Evolutionary conservation across 2,329 filamentous ascomycete genomes (phyloP).

Genomic region (Phaeomoniella chlamydospora): DNA sequence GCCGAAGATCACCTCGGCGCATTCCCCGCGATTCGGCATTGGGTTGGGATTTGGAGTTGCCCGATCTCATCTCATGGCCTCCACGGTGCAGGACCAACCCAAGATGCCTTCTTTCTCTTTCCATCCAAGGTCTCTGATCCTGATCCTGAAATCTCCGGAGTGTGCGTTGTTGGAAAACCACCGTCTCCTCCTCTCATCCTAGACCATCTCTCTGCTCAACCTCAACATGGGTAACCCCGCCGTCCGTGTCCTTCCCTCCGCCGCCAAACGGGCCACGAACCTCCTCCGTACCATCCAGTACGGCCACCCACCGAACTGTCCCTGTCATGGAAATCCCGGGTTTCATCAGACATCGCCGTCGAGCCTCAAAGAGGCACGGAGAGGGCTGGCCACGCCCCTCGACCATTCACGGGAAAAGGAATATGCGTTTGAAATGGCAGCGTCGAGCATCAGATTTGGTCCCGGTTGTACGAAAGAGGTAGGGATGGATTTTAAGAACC

Average conservation of each 20-base stretch:
- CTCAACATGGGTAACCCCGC: slow-evolving; percentile 21
- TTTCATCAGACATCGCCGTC: slow-evolving; percentile 49
- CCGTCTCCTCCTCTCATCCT: slow-evolving; percentile 1
- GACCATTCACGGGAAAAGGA: slow-evolving; percentile 66
- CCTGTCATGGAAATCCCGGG: slow-evolving; percentile 80
- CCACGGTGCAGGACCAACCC: too few species aligned
- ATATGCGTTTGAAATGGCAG: slow-evolving; percentile 98
- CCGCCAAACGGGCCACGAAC: slow-evolving; percentile 33
- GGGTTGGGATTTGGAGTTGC: too few species aligned
- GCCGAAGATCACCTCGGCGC: too few species aligned
- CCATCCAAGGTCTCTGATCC: too few species aligned
- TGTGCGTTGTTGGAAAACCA: too few species aligned
- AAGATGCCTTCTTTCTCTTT: too few species aligned
- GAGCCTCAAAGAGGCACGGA: slow-evolving; percentile 38
- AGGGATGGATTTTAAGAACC: slow-evolving; percentile 92
- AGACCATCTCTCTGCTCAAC: slow-evolving; percentile 1
- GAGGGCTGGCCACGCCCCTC: slow-evolving; percentile 61
- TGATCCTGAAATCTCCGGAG: too few species aligned
- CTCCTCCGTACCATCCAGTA: slow-evolving; percentile 82
- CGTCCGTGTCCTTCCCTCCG: slow-evolving; percentile 29
- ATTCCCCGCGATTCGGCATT: too few species aligned
- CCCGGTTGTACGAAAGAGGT: slow-evolving; percentile 89
- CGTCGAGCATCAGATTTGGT: slow-evolving; percentile 85
- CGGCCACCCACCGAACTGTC: slow-evolving; percentile 73
- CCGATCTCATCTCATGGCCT: too few species aligned